Conservation (phyloP, 163 green algal species). For the Scenedesmus sp. region DNA sequence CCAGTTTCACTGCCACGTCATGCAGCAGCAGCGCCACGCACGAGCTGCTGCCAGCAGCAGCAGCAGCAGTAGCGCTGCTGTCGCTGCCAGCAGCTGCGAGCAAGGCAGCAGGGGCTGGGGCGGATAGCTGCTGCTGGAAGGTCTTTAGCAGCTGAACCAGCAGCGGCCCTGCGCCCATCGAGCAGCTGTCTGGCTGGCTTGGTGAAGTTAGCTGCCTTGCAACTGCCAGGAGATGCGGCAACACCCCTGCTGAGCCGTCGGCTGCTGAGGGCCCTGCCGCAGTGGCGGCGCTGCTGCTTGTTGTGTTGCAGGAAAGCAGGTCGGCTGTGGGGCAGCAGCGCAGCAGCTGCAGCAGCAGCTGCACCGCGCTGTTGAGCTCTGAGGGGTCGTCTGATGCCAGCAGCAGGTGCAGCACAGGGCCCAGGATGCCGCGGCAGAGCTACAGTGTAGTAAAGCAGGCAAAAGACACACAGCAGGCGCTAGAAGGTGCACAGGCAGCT, state of each 20-base stretch:
- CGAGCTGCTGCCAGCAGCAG: background rate
- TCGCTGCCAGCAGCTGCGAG: background rate
- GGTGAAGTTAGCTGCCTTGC: conserved; percentile 68
- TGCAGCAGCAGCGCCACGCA: conserved; percentile 52
- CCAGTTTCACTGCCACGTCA: conserved; percentile 38
- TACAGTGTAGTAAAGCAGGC: background rate
- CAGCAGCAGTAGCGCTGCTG: conserved; percentile 4
- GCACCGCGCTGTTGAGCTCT: conserved; percentile 40
- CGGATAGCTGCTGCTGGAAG: conserved; percentile 31
- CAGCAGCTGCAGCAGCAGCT: conserved; percentile 60
- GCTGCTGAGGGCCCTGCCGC: background rate
- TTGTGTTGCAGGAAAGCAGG: conserved; percentile 16
- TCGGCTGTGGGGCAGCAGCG: conserved; percentile 34
- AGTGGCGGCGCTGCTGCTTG: conserved; percentile 51
- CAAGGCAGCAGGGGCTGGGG: background rate
- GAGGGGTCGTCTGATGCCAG: conserved; percentile 26
- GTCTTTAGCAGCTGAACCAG: conserved; percentile 56
- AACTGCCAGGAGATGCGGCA: conserved; percentile 52
- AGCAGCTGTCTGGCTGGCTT: conserved; percentile 52
- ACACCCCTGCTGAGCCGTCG: conserved; percentile 49
- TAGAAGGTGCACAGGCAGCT: background rate
- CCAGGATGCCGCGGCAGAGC: conserved; percentile 22
- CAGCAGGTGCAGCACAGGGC: conserved; percentile 44
- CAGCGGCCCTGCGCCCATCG: conserved; percentile 31
- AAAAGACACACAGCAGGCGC: background rate